Evolutionary conservation across 345 rosid species (phyloP).

Genomic region (Eucalyptus coolabah): DNA sequence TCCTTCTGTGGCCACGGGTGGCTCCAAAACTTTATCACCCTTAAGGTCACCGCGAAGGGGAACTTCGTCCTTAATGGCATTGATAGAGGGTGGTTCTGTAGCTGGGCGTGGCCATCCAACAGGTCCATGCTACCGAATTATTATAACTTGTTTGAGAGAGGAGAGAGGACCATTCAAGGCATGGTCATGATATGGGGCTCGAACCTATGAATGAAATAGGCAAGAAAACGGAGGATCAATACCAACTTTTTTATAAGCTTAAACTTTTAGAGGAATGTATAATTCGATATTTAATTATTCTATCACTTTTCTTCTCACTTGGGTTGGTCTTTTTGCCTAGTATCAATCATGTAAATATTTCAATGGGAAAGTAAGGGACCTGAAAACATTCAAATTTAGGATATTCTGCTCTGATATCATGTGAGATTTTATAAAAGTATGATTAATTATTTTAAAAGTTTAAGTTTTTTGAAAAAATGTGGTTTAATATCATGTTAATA

Average conservation of each 20-base stretch:
- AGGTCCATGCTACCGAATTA: neutral
- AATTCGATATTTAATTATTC: neutral
- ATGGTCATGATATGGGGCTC: neutral
- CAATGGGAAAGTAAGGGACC: too few species aligned
- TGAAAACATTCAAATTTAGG: accelerated
- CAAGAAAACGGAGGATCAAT: accelerated
- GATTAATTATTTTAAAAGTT: too few species aligned
- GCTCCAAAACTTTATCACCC: neutral
- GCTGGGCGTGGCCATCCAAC: neutral
- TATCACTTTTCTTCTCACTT: neutral
- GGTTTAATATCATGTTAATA: too few species aligned
- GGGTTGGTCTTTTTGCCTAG: accelerated
- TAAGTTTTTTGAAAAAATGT: too few species aligned
- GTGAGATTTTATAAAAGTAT: too few species aligned
- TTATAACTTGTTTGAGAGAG: neutral
- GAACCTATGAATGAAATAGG: neutral
- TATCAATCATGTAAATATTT: too few species aligned
- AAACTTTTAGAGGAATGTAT: too few species aligned
- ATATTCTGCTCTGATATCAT: accelerated
- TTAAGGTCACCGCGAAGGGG: too few species aligned
- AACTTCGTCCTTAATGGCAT: neutral
- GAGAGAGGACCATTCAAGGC: neutral
- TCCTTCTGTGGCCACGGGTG: neutral
- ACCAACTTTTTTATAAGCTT: accelerated
- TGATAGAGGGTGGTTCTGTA: neutral